These are phyloP conservation scores for Skeletonema costatum DNA, from an alignment of 108 stramenopile species.

Conservation along the genomic window DNA sequence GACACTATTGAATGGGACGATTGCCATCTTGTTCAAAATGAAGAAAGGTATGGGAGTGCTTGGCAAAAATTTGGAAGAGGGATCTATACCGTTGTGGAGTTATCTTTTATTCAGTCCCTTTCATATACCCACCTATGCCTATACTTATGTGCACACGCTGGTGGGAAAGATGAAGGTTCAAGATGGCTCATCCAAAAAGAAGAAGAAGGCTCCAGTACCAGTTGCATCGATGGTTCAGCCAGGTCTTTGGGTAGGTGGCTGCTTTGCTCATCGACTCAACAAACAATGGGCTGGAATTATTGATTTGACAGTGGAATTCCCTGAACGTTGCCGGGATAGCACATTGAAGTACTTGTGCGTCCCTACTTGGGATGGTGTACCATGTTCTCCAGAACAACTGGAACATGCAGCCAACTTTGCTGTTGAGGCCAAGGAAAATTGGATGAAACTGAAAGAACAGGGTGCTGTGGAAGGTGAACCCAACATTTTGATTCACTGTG, in stretches of 20 bases:
- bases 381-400: constrained; percentile 74
- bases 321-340: constrained; percentile 64
- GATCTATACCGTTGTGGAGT: constrained; percentile 81
- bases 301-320: constrained; percentile 90
- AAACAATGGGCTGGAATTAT: constrained; percentile 84
- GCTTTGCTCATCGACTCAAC: constrained; percentile 74
- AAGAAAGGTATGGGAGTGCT: constrained; percentile 75
- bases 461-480: constrained; percentile 58
- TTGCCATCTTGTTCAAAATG: constrained; percentile 81
- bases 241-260: constrained; percentile 90
- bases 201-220: constrained; percentile 59
- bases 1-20: constrained; percentile 70
- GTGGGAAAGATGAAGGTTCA: constrained; percentile 44
- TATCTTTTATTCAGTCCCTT: constrained; percentile 77
- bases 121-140: constrained; percentile 72
- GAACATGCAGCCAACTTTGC: constrained; percentile 81
- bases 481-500: constrained; percentile 78
- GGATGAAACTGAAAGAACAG: constrained; percentile 40
- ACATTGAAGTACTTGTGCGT: constrained; percentile 67
- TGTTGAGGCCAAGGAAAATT: constrained; percentile 59
- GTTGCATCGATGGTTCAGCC: constrained; percentile 82
- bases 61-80: constrained; percentile 72
- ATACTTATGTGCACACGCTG: constrained; percentile 72
- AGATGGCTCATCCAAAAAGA: constrained; percentile 29
- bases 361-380: constrained; percentile 90